Evolutionary conservation across 139 green algal species (phyloP).

Genomic region (Coccomyxa sp.): DNA sequence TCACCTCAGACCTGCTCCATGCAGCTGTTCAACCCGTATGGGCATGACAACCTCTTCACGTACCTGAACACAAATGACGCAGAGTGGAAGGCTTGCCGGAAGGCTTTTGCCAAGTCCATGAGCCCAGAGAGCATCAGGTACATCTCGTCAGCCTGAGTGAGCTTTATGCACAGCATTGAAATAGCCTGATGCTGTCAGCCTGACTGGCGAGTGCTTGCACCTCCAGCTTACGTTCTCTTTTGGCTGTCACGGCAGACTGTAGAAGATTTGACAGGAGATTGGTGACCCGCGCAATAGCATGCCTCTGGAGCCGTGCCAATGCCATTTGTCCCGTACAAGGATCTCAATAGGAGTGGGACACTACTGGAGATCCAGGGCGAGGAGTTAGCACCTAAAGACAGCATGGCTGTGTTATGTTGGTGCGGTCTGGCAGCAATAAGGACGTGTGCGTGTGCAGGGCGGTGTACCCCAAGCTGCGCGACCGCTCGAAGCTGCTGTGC

Average conservation of each 20-base stretch:
- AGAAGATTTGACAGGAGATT: background rate
- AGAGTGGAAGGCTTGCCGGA: background rate
- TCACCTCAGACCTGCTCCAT: background rate
- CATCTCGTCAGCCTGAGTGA: too few species aligned
- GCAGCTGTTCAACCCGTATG: background rate
- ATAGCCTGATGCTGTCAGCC: background rate
- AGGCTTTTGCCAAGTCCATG: background rate
- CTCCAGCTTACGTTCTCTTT: background rate
- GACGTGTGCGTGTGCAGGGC: background rate
- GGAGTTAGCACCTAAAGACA: too few species aligned
- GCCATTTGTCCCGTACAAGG: too few species aligned
- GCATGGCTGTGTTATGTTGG: too few species aligned
- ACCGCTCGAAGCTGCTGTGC: background rate
- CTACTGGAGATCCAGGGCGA: too few species aligned
- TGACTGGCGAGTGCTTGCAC: background rate
- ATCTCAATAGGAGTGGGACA: too few species aligned
- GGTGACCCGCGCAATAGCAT: background rate
- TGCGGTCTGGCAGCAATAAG: too few species aligned
- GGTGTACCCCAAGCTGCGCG: background rate
- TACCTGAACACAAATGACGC: background rate
- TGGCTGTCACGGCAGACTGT: background rate
- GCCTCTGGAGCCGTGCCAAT: too few species aligned
- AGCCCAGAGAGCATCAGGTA: background rate
- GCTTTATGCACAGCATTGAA: background rate
- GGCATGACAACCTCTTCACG: background rate